Evolutionary conservation across 2,329 filamentous ascomycete genomes (phyloP), one percentile per base, ranked within the genome.

Genomic region (Exophiala aquamarina): DNA sequence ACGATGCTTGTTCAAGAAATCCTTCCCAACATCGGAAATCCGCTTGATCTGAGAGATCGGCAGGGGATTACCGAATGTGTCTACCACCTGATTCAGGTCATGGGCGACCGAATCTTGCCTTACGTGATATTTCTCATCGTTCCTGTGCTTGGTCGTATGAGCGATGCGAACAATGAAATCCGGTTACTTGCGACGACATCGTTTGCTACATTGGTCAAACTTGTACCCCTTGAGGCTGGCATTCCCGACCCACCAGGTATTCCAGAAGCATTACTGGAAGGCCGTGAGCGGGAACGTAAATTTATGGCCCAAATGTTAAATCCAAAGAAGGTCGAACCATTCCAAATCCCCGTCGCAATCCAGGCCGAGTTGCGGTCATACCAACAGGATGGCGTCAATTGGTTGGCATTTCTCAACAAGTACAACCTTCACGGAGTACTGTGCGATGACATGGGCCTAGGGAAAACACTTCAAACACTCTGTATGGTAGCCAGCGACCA

Each of bases 121-220:
- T 98, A 98, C 62, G 93, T 98, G 54, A 96, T 98, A 61, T 98
- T 98, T 81, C 81, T 98, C 56, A 94, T 98, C 49, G 94, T 97
- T 10, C 93, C 93, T 11, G 93, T 98, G 3, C 78, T 98, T 41
- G 93, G 93, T 44, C 85, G 93, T 35, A 98, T 98, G 93, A 97
- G 93, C 64, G 93, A 98, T 66, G 95, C 92, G 0, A 92, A 98
- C 64, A 92, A 94, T 55, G 93, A 97, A 63, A 87, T 98, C 44
- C 86, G 93, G 44, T 78, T 97, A 5, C 86, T 98, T 45, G 90
- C 93, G 3, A 98, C 93, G 0, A 98, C 93, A 0, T 94, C 93
- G 1, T 98, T 98, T 63, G 93, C 93, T 2, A 97, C 93, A 0
- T 75, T 98, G 6, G 93, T 98, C 58, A 98, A 98, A 70, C 81